These are phyloP conservation scores for Sequoia sempervirens DNA, from an alignment of 75 land plant species.

Conservation along the genomic window DNA sequence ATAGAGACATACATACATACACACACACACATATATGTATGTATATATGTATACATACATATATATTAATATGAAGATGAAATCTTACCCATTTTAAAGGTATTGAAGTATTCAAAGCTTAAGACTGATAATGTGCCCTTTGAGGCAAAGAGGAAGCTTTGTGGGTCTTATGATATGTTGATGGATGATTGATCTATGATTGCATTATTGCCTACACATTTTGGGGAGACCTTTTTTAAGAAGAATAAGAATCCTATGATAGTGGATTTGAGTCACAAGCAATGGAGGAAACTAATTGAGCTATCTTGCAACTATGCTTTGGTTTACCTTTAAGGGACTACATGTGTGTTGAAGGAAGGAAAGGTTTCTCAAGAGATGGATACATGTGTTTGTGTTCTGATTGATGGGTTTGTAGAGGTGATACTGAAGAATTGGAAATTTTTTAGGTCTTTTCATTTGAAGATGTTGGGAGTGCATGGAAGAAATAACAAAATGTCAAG, in stretches of 20 bases:
- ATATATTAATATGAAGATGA: conserved; percentile 11
- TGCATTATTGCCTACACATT: conserved; percentile 42
- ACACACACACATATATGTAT: no score
- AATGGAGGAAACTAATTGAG: conserved; percentile 64
- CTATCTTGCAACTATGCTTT: conserved; percentile 41
- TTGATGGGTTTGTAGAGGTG: conserved; percentile 70
- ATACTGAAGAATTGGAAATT: no score
- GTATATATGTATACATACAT: no score
- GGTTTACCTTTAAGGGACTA: conserved; percentile 25
- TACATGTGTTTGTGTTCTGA: conserved; percentile 57
- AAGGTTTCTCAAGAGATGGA: conserved; percentile 41
- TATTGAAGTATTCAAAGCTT: conserved; percentile 53
- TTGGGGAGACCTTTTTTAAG: no score
- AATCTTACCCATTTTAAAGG: conserved; percentile 46
- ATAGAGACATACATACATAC: no score
- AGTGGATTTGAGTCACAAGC: conserved; percentile 23
- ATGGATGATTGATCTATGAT: no score
- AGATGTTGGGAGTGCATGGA: conserved; percentile 57
- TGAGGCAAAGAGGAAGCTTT: conserved; percentile 72
- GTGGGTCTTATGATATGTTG: conserved; percentile 66
- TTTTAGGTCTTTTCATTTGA: conserved; percentile 63
- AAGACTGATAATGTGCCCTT: conserved; percentile 45
- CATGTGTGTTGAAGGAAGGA: conserved; percentile 46
- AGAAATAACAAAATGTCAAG: no score
- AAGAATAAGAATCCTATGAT: no score